Evolutionary conservation across 345 rosid species (phyloP), one percentile per base, ranked within the genome.

Genomic region (Eucalyptus guilfoylei): DNA sequence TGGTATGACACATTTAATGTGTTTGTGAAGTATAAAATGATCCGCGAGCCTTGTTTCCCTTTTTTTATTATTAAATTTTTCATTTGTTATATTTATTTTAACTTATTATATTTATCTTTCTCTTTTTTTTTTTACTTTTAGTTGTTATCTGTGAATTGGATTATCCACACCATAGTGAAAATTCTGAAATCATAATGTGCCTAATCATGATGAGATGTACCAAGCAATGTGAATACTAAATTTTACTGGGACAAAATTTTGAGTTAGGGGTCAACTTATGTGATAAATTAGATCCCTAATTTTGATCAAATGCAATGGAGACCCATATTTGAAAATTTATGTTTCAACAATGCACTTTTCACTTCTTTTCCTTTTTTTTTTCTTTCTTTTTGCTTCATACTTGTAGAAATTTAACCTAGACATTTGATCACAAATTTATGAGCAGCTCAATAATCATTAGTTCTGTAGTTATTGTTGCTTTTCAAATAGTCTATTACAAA

Each of bases 391-490:
- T 60, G 30, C 8, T 4, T 62, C 37, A 6, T 62, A 7, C 72
- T 64, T 7, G 2, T n/a, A 64, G 37, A 64, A 15, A 64, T 30
- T 67, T 19, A 67, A 67, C 76, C 76, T n/a, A n/a, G 40, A 15
- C 40, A 67, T 67, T 64, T 64, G 76, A 64, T 64, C 37, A n/a
- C 76, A 64, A 64, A 64, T 64, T 15, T 64, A 64, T 64, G 6
- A 67, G 32, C 10, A n/a, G 6, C 11, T 67, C 40, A n/a, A 67
- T 67, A 55, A 24, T 55, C 62, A 55, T 55, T 55, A 55, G 11
- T 55, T 55, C 0, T 10, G 40, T 86, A 3, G 32, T 32, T 32
- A 12, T 32, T 32, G 0, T 14, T 55, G 9, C 28, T 24, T 23
- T 55, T 55, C 62, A 55, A 23, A 55, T 23, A 55, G 62, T 7